Percentiles rank a stretch among this genome's conserved stretches.
phyloP scores from a whole-genome alignment of 2,329 filamentous ascomycete species.

The Graphilbum sp. region DNA sequence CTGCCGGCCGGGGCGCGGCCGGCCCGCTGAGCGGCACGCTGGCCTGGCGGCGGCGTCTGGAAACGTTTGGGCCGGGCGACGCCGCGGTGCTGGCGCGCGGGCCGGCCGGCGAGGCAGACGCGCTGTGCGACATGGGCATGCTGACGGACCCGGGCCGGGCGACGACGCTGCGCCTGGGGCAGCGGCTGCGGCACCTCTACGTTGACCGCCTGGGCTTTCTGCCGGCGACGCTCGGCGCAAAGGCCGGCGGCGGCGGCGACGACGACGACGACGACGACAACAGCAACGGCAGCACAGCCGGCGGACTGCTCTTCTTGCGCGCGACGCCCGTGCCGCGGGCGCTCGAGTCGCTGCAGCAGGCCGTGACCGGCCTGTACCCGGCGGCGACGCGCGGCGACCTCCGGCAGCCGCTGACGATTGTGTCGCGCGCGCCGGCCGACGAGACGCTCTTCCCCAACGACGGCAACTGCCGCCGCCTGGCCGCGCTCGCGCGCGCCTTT shows the following conservation, averaged over 20 bases:
- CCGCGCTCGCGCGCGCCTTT: slow-evolving; percentile 51
- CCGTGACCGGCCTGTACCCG: slow-evolving; percentile 62
- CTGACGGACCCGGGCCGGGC: slow-evolving; percentile 60
- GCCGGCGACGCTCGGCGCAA: slow-evolving; percentile 33
- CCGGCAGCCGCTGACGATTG: slow-evolving; percentile 34
- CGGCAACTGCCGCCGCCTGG: slow-evolving; percentile 54
- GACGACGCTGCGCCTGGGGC: slow-evolving; percentile 54
- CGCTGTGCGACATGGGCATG: slow-evolving; percentile 64
- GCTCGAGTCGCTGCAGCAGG: slow-evolving; percentile 61
- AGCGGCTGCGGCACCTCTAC: slow-evolving; percentile 54
- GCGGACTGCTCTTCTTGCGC: slow-evolving; percentile 48
- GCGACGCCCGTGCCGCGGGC: slow-evolving; percentile 60
- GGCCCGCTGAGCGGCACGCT: slow-evolving; percentile 25
- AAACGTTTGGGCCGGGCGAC: slow-evolving; percentile 61
- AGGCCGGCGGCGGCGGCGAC: no score
- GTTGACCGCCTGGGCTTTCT: slow-evolving; percentile 60
- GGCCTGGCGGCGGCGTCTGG: slow-evolving; percentile 56
- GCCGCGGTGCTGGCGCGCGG: slow-evolving; percentile 55
- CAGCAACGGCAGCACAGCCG: no score
- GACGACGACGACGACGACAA: no score
- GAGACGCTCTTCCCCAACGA: slow-evolving; percentile 75
- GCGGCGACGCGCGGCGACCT: slow-evolving; percentile 21
- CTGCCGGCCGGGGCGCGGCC: slow-evolving; percentile 18
- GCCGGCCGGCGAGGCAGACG: slow-evolving; percentile 53
- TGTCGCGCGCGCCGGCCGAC: slow-evolving; percentile 47